Evolutionary conservation across 352 stramenopile genomes (phyloP).

Genomic region (Globisporangium yorkense): DNA sequence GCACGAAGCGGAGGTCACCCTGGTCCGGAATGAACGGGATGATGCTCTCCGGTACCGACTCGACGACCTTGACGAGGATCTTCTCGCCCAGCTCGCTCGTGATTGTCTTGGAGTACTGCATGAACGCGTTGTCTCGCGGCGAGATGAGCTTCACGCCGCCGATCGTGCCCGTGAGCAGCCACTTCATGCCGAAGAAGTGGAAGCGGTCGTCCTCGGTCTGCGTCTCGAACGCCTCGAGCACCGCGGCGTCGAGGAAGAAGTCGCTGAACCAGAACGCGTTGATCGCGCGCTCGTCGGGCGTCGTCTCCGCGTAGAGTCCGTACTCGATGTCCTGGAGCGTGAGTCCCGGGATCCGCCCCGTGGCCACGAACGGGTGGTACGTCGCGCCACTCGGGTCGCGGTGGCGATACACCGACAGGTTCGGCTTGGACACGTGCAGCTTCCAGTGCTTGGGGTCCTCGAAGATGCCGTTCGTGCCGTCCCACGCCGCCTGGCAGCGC

Average conservation of each 20-base stretch:
- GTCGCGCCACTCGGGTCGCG: slow-evolving; percentile 11
- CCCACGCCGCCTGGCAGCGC: slow-evolving; percentile 36
- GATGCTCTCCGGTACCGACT: slow-evolving; percentile 47
- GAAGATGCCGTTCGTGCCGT: slow-evolving; percentile 54
- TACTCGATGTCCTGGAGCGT: slow-evolving; percentile 65
- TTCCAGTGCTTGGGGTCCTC: slow-evolving; percentile 61
- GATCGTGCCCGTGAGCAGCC: slow-evolving; percentile 45
- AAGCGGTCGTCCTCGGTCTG: slow-evolving; percentile 60
- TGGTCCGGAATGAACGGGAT: slow-evolving; percentile 21
- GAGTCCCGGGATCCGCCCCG: slow-evolving; percentile 47
- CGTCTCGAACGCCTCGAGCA: slow-evolving; percentile 56
- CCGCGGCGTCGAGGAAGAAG: slow-evolving; percentile 60
- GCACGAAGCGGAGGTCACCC: slow-evolving; percentile 46
- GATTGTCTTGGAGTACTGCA: slow-evolving; percentile 55
- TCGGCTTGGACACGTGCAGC: slow-evolving; percentile 45
- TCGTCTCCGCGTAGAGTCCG: slow-evolving; percentile 65
- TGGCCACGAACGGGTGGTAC: slow-evolving; percentile 41
- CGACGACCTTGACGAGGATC: slow-evolving; percentile 55
- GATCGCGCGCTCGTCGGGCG: slow-evolving; percentile 52
- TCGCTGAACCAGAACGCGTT: slow-evolving; percentile 54
- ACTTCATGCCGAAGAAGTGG: slow-evolving; percentile 75
- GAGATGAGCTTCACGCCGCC: slow-evolving; percentile 43
- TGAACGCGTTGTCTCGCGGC: slow-evolving; percentile 51
- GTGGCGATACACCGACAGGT: slow-evolving; percentile 40
- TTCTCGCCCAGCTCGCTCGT: slow-evolving; percentile 33